These are phyloP conservation scores for Poronia punctata DNA, from an alignment of 495 filamentous ascomycete genomes.

Conservation along the genomic window DNA sequence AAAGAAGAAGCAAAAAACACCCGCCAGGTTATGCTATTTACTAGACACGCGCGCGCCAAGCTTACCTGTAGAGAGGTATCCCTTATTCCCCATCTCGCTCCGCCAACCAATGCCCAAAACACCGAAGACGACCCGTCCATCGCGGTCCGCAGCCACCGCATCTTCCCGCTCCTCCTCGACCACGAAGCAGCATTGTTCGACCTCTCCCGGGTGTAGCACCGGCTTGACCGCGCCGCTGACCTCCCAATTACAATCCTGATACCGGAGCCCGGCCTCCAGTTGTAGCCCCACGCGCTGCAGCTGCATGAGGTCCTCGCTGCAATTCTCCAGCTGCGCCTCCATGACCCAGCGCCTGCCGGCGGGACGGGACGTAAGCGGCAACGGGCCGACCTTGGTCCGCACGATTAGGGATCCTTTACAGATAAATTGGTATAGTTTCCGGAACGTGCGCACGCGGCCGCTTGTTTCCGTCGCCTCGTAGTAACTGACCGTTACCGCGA, in stretches of 20 bases:
- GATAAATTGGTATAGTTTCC: slow-evolving; percentile 95
- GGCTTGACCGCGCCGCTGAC: slow-evolving; percentile 43
- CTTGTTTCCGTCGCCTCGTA: slow-evolving; percentile 58
- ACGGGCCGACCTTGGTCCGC: slow-evolving; percentile 70
- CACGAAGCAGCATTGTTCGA: slow-evolving; percentile 86
- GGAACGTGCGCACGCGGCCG: slow-evolving; percentile 74
- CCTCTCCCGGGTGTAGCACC: slow-evolving; percentile 74
- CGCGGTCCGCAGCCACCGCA: slow-evolving; percentile 35
- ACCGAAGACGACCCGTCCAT: slow-evolving; percentile 63
- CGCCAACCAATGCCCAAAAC: slow-evolving; percentile 84
- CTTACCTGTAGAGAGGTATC: slow-evolving; percentile 80
- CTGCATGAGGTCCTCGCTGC: slow-evolving; percentile 60
- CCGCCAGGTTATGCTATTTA: background rate
- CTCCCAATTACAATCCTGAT: slow-evolving; percentile 47
- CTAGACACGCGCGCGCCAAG: slow-evolving; percentile 47
- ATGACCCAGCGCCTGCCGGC: slow-evolving; percentile 48
- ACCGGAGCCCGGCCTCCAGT: slow-evolving; percentile 40
- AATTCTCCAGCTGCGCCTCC: slow-evolving; percentile 93
- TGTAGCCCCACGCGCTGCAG: slow-evolving; percentile 51
- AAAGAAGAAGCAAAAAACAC: no score
- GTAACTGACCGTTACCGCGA: slow-evolving; percentile 93
- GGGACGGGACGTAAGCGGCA: slow-evolving; percentile 27
- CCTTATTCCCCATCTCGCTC: slow-evolving; percentile 81
- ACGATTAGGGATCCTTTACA: slow-evolving; percentile 85
- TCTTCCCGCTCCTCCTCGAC: slow-evolving; percentile 58